Percentiles rank a stretch among this genome's conserved stretches.
Evolutionary conservation across 2,329 filamentous ascomycete genomes (phyloP).

Genomic region (Pseudogymnoascus pannorum): DNA sequence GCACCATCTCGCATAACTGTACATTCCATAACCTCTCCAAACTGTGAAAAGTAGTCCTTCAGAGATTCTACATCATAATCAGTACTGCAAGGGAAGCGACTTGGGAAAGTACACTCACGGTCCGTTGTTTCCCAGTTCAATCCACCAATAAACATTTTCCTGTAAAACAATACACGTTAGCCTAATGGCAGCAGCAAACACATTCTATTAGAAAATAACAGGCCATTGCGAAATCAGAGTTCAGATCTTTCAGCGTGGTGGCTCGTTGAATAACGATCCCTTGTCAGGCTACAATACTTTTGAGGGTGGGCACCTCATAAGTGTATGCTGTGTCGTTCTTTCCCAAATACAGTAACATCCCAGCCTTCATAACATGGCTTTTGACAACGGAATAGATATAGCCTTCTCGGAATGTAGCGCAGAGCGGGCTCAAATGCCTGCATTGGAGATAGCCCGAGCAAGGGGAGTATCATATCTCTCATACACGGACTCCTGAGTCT

Average conservation of each 20-base stretch:
- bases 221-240: not conserved
- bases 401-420: not conserved
- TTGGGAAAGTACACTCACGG: constrained; percentile 52
- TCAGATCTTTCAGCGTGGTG: not conserved
- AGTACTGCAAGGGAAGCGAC: constrained; percentile 19
- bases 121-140: constrained; percentile 99
- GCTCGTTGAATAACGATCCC: not conserved
- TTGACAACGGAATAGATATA: not conserved
- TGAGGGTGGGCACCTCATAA: not conserved
- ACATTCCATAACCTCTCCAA: constrained; percentile 93
- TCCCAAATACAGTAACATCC: not conserved
- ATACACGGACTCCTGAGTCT: constrained; percentile 19
- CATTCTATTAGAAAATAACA: not conserved
- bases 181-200: not conserved
- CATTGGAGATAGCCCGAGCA: not conserved
- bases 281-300: constrained; percentile 1
- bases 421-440: not conserved
- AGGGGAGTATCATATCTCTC: constrained; percentile 4
- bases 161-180: constrained; percentile 34
- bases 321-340: constrained; percentile 1
- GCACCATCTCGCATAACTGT: constrained; percentile 98
- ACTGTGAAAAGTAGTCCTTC: constrained; percentile 94
- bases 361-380: not conserved
- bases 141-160: constrained; percentile 99
- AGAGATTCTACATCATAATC: constrained; percentile 66